These are phyloP conservation scores for Dipteronia sinensis DNA, from an alignment of 345 rosid species.

Conservation along the genomic window DNA sequence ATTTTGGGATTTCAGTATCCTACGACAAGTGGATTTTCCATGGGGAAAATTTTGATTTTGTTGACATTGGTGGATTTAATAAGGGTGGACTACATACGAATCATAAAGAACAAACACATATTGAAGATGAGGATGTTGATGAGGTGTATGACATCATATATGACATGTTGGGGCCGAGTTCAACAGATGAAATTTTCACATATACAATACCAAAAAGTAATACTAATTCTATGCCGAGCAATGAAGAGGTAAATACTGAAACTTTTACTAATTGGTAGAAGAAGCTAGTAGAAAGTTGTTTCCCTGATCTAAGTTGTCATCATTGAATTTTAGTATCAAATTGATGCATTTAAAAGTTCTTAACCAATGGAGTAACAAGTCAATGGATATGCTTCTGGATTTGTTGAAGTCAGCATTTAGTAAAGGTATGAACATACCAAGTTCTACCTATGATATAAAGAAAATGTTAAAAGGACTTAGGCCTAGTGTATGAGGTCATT, in stretches of 20 bases:
- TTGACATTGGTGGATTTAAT: not conserved
- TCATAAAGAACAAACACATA: not conserved
- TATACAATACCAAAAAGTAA: not conserved
- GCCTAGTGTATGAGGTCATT: not conserved
- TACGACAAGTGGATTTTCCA: not conserved
- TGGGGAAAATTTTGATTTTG: not conserved
- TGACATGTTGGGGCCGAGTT: not conserved
- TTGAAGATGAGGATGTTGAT: not conserved
- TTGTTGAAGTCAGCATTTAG: not conserved
- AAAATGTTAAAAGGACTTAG: not conserved
- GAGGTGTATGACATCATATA: not conserved
- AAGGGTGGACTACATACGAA: not conserved
- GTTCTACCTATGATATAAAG: not conserved
- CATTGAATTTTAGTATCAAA: not conserved
- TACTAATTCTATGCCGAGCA: not conserved
- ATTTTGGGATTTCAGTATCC: not conserved
- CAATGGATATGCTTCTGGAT: not conserved
- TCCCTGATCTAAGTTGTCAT: not conserved
- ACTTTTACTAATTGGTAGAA: not conserved
- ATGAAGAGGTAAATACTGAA: not conserved
- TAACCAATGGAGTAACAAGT: not conserved
- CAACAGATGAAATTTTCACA: not conserved
- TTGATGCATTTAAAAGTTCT: not conserved
- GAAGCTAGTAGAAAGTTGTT: not conserved
- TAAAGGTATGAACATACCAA: not conserved